phyloP scores from a whole-genome alignment of 441 rosid species.

The Metrosideros polymorpha region DNA sequence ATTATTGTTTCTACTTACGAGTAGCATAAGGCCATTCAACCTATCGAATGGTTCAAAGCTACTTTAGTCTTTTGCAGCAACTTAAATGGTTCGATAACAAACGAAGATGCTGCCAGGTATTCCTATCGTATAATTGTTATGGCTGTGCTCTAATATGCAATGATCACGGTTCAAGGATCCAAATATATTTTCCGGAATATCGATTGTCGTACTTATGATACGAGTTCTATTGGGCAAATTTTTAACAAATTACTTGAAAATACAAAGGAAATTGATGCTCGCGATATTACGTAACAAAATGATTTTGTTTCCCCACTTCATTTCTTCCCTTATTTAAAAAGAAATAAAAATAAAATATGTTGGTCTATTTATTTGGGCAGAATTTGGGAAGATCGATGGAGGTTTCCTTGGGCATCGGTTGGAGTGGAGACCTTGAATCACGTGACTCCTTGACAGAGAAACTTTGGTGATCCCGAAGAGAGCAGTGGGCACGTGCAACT shows the following conservation, averaged over 20 bases:
- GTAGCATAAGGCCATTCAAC: not conserved
- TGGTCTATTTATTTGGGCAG: not conserved
- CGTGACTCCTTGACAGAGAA: not conserved
- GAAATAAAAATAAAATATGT: not conserved
- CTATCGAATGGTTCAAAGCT: not conserved
- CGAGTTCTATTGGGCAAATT: not conserved
- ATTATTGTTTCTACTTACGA: not conserved
- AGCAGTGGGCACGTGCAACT: not conserved
- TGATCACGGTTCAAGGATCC: too few species aligned
- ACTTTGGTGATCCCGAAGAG: not conserved
- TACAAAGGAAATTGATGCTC: not conserved
- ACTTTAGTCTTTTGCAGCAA: not conserved
- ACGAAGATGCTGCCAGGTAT: too few species aligned
- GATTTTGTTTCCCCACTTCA: not conserved
- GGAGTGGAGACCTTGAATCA: not conserved
- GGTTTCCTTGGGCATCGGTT: not conserved
- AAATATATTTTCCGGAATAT: too few species aligned
- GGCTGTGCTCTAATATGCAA: too few species aligned
- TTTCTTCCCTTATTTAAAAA: not conserved
- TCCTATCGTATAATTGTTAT: too few species aligned
- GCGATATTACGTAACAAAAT: not conserved
- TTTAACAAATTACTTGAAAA: not conserved
- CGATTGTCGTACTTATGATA: not conserved
- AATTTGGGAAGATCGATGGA: not conserved
- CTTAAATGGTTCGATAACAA: not conserved